Conservation (phyloP, 331 rosid species). For the Malus hybrid region DNA sequence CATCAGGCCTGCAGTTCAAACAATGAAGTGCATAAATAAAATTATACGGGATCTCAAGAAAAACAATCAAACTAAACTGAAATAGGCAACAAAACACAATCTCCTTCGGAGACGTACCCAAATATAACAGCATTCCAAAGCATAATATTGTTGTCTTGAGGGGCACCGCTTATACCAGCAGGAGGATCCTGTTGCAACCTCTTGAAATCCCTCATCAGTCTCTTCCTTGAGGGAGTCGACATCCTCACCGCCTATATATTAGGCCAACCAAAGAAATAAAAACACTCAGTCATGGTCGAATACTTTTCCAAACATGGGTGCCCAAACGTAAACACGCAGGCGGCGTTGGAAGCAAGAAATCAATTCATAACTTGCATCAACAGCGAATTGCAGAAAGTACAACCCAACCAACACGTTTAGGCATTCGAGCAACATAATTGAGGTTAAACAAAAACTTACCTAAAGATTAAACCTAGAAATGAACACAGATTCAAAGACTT, state of each 20-base stretch:
- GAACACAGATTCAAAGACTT: not conserved
- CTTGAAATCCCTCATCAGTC: constrained; percentile 96
- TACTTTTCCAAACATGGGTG: not conserved
- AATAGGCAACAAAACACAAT: not conserved
- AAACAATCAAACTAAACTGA: not conserved
- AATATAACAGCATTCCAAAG: constrained; percentile 99
- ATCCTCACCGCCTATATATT: constrained; percentile 68
- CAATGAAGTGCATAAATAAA: not conserved
- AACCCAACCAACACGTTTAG: not conserved
- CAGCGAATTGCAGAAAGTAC: not conserved
- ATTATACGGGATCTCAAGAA: not conserved
- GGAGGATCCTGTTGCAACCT: constrained; percentile 98
- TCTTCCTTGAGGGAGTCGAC: constrained; percentile 94
- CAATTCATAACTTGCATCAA: not conserved
- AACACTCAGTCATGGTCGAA: constrained; percentile 1
- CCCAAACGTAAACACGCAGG: not conserved
- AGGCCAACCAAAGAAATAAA: not conserved
- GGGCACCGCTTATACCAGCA: constrained; percentile 50
- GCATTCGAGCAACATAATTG: not conserved
- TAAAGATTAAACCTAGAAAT: not conserved
- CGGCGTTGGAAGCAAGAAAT: not conserved
- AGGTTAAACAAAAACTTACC: not conserved
- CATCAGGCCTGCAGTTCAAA: constrained; percentile 78
- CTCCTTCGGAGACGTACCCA: constrained; percentile 48
- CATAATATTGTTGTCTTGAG: constrained; percentile 74